Evolutionary conservation across 352 stramenopile species (phyloP).

Genomic region (Phytophthora citricola): DNA sequence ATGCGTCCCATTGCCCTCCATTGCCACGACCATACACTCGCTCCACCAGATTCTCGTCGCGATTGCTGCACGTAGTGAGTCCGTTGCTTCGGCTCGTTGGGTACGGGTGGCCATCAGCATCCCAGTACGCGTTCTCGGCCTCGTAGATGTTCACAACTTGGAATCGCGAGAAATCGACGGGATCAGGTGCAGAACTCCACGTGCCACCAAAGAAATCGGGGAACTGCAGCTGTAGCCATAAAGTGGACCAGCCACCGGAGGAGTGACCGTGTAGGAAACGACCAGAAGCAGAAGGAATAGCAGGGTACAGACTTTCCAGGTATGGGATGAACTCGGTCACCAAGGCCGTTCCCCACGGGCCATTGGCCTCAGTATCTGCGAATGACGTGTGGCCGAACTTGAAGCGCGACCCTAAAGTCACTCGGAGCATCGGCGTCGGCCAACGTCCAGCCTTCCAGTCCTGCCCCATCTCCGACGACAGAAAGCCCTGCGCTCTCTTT

Average conservation of each 20-base stretch:
- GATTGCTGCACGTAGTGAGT: constrained; percentile 60
- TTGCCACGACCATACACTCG: constrained; percentile 70
- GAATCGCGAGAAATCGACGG: constrained; percentile 74
- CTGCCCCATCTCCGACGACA: constrained; percentile 68
- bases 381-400: constrained; percentile 85
- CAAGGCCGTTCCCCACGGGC: constrained; percentile 72
- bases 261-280: constrained; percentile 80
- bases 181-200: constrained; percentile 78
- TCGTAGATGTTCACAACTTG: constrained; percentile 80
- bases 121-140: constrained; percentile 78
- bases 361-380: constrained; percentile 66
- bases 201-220: constrained; percentile 76
- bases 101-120: constrained; percentile 58
- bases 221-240: constrained; percentile 82
- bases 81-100: constrained; percentile 65
- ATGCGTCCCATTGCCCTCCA: constrained; percentile 80
- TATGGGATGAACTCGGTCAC: constrained; percentile 77
- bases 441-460: constrained; percentile 64
- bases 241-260: constrained; percentile 69
- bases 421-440: constrained; percentile 66
- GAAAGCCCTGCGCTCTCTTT: constrained; percentile 63
- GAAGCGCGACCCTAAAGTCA: constrained; percentile 79
- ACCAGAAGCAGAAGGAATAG: constrained; percentile 36
- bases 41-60: constrained; percentile 79
- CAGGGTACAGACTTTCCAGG: constrained; percentile 60